These are phyloP conservation scores for Candida piceae DNA, from an alignment of 805 yeast species.

Conservation along the genomic window DNA sequence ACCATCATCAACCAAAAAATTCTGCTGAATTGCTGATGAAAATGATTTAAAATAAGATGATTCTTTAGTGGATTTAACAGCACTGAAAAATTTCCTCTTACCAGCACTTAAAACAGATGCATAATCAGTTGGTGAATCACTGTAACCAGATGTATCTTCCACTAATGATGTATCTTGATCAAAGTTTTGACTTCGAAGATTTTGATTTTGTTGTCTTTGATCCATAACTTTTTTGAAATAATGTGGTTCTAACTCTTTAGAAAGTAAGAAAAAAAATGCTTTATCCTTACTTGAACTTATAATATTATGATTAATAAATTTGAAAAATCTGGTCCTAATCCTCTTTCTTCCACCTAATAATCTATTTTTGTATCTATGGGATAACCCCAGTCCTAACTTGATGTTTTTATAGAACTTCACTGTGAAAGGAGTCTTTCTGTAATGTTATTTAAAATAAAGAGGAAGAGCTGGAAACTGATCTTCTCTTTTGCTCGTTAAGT, in stretches of 20 bases:
- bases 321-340: slow-evolving; percentile 5
- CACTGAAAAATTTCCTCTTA: slow-evolving; percentile 40
- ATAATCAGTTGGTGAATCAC: not conserved
- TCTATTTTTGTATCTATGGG: slow-evolving; percentile 5
- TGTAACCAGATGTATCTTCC: not conserved
- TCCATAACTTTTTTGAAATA: slow-evolving; percentile 14
- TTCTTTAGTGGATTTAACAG: slow-evolving; percentile 47
- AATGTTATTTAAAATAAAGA: too few relatives aligned
- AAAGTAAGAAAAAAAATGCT: slow-evolving; percentile 23
- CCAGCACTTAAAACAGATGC: slow-evolving; percentile 19
- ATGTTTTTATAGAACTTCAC: slow-evolving; percentile 12
- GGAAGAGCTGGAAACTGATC: too few relatives aligned
- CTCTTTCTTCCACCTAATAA: not conserved
- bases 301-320: slow-evolving; percentile 9
- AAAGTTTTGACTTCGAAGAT: too few relatives aligned
- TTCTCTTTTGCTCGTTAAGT: too few relatives aligned
- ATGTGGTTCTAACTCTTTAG: slow-evolving; percentile 14
- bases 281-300: slow-evolving; percentile 22
- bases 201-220: too few relatives aligned
- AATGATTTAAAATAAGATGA: slow-evolving; percentile 42
- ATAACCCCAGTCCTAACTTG: slow-evolving; percentile 10
- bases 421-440: slow-evolving; percentile 4
- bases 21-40: slow-evolving; percentile 35
- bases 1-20: slow-evolving; percentile 16
- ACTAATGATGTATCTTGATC: not conserved